These are phyloP conservation scores for Cryptococcus deneoformans DNA, from an alignment of 1,284 basidiomycete species.

Conservation along the genomic window DNA sequence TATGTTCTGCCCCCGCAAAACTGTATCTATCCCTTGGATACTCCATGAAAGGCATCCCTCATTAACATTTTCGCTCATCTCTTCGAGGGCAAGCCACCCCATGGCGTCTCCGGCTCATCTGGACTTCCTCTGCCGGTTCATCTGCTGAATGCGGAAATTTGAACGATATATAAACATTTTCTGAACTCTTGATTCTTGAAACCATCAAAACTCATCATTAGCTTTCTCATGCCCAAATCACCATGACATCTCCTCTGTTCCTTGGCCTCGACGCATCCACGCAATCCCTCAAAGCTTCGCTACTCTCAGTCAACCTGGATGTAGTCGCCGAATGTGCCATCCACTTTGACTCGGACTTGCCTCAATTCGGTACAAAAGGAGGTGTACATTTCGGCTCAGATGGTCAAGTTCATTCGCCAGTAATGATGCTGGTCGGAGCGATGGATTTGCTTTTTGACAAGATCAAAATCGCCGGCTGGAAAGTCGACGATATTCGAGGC, in stretches of 20 bases:
- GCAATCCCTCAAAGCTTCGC: slow-evolving; percentile 70
- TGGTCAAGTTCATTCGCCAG: slow-evolving; percentile 71
- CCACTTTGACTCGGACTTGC: slow-evolving; percentile 76
- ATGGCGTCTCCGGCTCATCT: too few relatives aligned
- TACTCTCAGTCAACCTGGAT: slow-evolving; percentile 61
- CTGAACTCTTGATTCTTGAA: too few relatives aligned
- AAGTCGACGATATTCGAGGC: slow-evolving; percentile 26
- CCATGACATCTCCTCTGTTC: slow-evolving; percentile 56
- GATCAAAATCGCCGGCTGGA: slow-evolving; percentile 59
- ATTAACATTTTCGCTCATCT: too few relatives aligned
- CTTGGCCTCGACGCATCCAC: slow-evolving; percentile 86
- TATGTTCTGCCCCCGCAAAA: too few relatives aligned
- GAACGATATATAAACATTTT: too few relatives aligned
- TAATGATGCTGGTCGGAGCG: slow-evolving; percentile 79
- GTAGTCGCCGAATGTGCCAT: slow-evolving; percentile 71
- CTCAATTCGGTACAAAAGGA: slow-evolving; percentile 66
- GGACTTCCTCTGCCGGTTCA: too few relatives aligned
- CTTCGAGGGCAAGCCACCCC: too few relatives aligned
- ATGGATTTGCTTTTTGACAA: slow-evolving; percentile 72
- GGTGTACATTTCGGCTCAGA: slow-evolving; percentile 67
- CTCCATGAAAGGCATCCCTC: too few relatives aligned
- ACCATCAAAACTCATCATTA: too few relatives aligned
- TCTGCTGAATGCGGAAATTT: too few relatives aligned
- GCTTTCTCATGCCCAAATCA: background rate
- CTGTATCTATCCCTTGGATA: too few relatives aligned